phyloP scores from a whole-genome alignment of 164 flowering plant genomes.

The Akebia trifoliata region DNA sequence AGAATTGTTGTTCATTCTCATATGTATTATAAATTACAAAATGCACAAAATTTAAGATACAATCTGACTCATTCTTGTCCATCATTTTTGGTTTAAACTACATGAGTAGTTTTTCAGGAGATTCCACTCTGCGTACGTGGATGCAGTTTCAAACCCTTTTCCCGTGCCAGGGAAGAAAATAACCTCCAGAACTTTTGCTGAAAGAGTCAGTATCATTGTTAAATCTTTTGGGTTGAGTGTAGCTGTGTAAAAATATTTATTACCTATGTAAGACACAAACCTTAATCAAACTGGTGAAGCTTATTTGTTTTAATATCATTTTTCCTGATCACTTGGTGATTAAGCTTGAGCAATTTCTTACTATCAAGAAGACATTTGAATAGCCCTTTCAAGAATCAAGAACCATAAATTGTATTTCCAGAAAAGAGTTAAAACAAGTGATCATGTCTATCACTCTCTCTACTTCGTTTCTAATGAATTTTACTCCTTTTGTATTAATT shows the following conservation, averaged over 20 bases:
- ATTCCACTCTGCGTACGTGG: constrained; percentile 91
- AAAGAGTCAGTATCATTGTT: constrained; percentile 76
- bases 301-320: not conserved
- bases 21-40: not conserved
- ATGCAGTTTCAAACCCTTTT: constrained; percentile 98
- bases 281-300: not conserved
- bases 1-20: not conserved
- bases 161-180: constrained; percentile 97
- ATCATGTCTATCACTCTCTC: too few species aligned
- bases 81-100: constrained; percentile 2
- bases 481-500: too few species aligned
- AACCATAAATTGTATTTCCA: too few species aligned
- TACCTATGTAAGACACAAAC: too few species aligned
- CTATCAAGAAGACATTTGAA: not conserved
- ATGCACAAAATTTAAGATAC: not conserved
- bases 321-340: not conserved
- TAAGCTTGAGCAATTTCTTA: not conserved
- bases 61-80: constrained; percentile 1
- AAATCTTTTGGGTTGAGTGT: constrained; percentile 68
- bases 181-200: constrained; percentile 75
- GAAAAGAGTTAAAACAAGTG: too few species aligned
- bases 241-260: constrained; percentile 24
- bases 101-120: constrained; percentile 72
- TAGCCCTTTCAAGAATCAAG: not conserved
- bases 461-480: too few species aligned